Conservation (phyloP, 306 rosid species). For the Gynostemma pentaphyllum region DNA sequence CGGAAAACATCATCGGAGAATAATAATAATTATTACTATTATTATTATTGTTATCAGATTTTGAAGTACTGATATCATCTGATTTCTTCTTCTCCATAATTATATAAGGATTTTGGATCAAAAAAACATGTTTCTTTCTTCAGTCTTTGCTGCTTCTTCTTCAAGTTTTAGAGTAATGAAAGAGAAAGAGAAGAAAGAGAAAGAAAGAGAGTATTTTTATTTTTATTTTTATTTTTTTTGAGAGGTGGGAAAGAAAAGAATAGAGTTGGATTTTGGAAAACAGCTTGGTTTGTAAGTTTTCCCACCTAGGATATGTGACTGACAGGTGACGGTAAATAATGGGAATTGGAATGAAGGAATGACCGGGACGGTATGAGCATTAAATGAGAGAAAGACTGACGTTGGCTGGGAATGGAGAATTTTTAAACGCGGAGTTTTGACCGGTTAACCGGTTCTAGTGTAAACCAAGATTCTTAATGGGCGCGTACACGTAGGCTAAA, state of each 20-base stretch:
- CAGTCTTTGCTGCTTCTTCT: conserved; percentile 16
- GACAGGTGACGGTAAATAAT: conserved; percentile 39
- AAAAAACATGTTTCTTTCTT: conserved; percentile 47
- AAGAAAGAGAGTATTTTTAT: conserved; percentile 6
- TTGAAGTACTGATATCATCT: no score
- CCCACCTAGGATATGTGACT: conserved; percentile 46
- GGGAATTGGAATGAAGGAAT: conserved; percentile 24
- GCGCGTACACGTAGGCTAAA: conserved; percentile 32
- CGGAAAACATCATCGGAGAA: conserved; percentile 26
- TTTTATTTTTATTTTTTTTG: no score
- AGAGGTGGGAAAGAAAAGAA: conserved; percentile 27
- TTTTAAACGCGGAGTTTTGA: conserved; percentile 55
- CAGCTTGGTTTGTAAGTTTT: conserved; percentile 55
- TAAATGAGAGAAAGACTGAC: conserved; percentile 30
- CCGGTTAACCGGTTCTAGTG: conserved; percentile 37
- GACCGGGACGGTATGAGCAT: conserved; percentile 28
- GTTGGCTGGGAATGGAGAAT: background rate
- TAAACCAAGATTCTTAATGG: conserved; percentile 1
- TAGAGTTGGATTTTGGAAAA: conserved; percentile 48
- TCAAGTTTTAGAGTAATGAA: conserved; percentile 16
- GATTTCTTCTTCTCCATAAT: conserved; percentile 50
- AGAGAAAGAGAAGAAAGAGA: conserved; percentile 12
- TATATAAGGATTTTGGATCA: no score
- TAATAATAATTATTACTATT: no score
- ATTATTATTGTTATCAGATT: no score